A percentile compares a stretch with the other conserved stretches of the same genome.
Evolutionary conservation across 768 basidiomycete genomes (phyloP).

Genomic region (Tricholoma flavovirens): DNA sequence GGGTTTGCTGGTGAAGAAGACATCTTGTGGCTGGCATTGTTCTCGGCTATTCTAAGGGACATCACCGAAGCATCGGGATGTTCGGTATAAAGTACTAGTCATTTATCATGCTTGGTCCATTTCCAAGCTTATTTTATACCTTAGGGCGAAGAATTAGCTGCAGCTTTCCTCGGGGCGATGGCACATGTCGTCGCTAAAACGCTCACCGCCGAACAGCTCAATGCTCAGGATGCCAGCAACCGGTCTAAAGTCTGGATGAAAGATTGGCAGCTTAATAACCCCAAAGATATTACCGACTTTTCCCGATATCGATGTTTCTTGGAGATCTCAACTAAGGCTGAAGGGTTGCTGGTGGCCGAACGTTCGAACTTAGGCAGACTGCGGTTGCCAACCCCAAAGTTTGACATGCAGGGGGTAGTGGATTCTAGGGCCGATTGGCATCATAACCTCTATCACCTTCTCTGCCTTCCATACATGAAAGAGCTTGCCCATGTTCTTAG

Average conservation of each 20-base stretch:
- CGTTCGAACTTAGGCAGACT: not conserved
- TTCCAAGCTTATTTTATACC: not conserved
- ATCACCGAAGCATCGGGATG: not conserved
- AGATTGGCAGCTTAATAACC: not conserved
- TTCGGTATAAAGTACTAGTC: not conserved
- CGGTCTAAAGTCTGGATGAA: not conserved
- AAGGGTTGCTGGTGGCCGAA: not conserved
- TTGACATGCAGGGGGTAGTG: not conserved
- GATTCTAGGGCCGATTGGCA: not conserved
- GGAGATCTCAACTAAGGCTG: not conserved
- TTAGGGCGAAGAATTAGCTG: not conserved
- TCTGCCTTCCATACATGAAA: not conserved
- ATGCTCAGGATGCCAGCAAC: not conserved
- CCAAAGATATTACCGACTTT: not conserved
- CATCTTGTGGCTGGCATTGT: not conserved
- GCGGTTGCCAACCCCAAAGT: not conserved
- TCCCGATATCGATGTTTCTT: not conserved
- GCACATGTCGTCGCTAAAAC: not conserved
- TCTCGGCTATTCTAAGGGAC: not conserved
- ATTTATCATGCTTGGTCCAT: not conserved
- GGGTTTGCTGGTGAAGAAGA: not conserved
- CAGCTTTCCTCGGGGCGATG: not conserved
- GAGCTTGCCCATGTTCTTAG: not conserved
- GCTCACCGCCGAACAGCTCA: not conserved
- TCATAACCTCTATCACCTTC: not conserved